Base-by-base conservation (phyloP, 768 basidiomycete species). In the Mycena chlorophos region DNA sequence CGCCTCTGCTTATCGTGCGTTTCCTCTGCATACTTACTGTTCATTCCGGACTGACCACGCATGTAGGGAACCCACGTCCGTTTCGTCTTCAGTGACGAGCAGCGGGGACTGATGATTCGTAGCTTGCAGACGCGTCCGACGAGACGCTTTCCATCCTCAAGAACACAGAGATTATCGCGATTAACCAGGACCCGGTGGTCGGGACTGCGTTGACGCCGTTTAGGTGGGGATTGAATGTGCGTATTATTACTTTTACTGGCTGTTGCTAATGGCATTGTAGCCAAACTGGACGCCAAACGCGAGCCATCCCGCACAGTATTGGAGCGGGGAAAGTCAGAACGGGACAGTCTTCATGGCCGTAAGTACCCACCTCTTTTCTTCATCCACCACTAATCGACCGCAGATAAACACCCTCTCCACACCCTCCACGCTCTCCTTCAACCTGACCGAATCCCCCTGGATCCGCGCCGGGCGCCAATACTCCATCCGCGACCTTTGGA, bases 301-400 rank as follows among this genome's bases (percentile, higher is more conserved):
- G 23, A 77, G 78, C 0, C 78, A 82, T 63, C 86, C 86, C 1
- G 84, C 86, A n/a, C 81, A 85, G 56, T 88, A 82, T 65, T 88
- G 86, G 86, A 86, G 84, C 57, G 86, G 86, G 3, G 74, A 79
- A 60, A 82, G 79, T 52, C 72, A 85, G 66, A 83, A 86, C 49
- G 86, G 86, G 47, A 83, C 82, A 1, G 73, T 87, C 0, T 73
- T 88, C 63, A 88, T 88, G 86, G 74, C 87, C 25, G 86, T 86
- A 58, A 54, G 78, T 55, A n/a, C 26, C 31, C n/a, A 20, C 34
- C 43, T 42, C 10, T 17, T 8, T 0, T 2, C 14, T 23, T 34
- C 14, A 8, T 22, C 30, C 23, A 34, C 23, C 23, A 20, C 28
- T n/a, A 38, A 37, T 8, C 30, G 28, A n/a, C 30, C 29, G 3